Evolutionary conservation across 2,329 filamentous ascomycete genomes (phyloP).

Genomic region (Chaetomiaceae sp.): DNA sequence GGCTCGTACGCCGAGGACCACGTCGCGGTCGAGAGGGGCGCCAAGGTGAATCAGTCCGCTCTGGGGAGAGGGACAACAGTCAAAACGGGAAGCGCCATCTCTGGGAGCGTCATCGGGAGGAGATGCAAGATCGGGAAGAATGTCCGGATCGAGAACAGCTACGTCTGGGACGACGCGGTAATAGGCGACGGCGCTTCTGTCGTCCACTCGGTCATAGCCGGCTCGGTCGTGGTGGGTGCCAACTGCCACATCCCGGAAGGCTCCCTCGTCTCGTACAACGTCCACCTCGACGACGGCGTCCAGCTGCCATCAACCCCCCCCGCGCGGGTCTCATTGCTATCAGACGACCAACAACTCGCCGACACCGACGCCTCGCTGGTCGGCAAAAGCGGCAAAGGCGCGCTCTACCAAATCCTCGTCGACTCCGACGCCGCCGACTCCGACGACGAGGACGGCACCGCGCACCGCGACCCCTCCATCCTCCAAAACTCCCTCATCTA

Average conservation of each 20-base stretch:
- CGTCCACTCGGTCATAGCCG: conserved; percentile 68
- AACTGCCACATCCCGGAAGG: conserved; percentile 64
- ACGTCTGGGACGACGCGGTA: conserved; percentile 79
- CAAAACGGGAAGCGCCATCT: conserved; percentile 63
- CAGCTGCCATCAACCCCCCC: conserved; percentile 34
- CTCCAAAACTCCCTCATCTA: conserved; percentile 53
- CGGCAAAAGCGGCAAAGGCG: conserved; percentile 45
- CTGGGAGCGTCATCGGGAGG: conserved; percentile 73
- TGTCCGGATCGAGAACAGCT: conserved; percentile 70
- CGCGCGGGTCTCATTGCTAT: conserved; percentile 35
- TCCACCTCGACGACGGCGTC: conserved; percentile 60
- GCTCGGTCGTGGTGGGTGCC: conserved; percentile 64
- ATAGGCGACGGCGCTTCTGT: conserved; percentile 71
- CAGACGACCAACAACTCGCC: conserved; percentile 32
- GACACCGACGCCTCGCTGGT: conserved; percentile 41
- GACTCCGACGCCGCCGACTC: conserved; percentile 46
- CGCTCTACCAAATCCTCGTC: conserved; percentile 42
- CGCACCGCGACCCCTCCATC: conserved; percentile 38
- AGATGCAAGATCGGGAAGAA: conserved; percentile 82
- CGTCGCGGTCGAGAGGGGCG: conserved; percentile 67
- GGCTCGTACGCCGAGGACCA: conserved; percentile 73
- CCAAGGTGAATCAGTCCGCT: conserved; percentile 63
- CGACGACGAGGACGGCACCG: conserved; percentile 41
- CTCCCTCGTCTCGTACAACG: conserved; percentile 72
- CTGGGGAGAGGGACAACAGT: conserved; percentile 72